Evolutionary conservation across 1,139 yeast species (phyloP).

Genomic region (Protomyces arabidopsidicola): DNA sequence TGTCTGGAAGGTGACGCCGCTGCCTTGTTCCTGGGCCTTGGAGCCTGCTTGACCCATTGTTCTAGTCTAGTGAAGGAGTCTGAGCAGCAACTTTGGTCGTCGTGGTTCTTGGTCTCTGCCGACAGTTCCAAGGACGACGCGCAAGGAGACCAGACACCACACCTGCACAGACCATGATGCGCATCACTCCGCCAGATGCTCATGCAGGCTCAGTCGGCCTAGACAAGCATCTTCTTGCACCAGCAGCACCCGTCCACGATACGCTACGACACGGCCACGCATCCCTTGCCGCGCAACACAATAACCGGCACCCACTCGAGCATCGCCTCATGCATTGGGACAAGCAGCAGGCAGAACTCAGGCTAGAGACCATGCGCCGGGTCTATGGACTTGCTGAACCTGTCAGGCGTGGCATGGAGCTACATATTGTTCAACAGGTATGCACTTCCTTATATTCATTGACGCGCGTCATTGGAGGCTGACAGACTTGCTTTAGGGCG

Average conservation of each 20-base stretch:
- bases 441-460: background rate
- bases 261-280: slow-evolving; percentile 24
- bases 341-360: slow-evolving; percentile 61
- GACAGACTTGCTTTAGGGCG: background rate
- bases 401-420: slow-evolving; percentile 81
- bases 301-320: slow-evolving; percentile 67
- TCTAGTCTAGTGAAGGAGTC: no score
- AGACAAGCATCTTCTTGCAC: slow-evolving; percentile 9
- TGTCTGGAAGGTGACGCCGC: slow-evolving; percentile 9
- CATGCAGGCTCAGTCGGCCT: slow-evolving; percentile 7
- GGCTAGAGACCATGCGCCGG: slow-evolving; percentile 73
- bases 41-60: slow-evolving; percentile 14
- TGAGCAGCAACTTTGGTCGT: background rate
- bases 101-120: background rate
- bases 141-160: background rate
- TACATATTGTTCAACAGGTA: slow-evolving; percentile 35
- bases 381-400: slow-evolving; percentile 93
- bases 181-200: slow-evolving; percentile 4
- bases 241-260: slow-evolving; percentile 28
- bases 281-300: slow-evolving; percentile 11
- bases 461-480: background rate
- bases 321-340: slow-evolving; percentile 75
- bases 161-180: background rate
- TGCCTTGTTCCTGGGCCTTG: slow-evolving; percentile 3
- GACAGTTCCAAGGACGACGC: background rate